Evolutionary conservation across 2,329 filamentous ascomycete species (phyloP), one percentile per base, ranked within the genome.

Genomic region (Epichloe gansuensis): DNA sequence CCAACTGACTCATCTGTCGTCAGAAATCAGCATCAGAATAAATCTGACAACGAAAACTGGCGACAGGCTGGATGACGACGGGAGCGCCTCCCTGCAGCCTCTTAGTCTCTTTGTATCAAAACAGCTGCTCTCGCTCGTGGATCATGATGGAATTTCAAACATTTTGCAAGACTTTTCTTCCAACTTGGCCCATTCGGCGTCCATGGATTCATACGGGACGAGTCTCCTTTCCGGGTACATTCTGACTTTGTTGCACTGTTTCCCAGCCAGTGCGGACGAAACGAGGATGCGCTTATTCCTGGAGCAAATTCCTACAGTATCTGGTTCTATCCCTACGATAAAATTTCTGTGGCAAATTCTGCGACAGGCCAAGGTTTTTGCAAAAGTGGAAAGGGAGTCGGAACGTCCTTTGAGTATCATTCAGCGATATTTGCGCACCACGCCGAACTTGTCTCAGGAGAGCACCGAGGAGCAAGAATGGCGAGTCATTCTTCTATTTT

Each of bases 201-300:
- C 47, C 6, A 60, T 64, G 41, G 61, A 65, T 11, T 60, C 64
- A n/a, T 60, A 64, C 21, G 63, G 62, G 5, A 63, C 87, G 2
- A 85, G 84, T 58, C 71, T 88, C 12, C 73, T 95, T 40, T 89
- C 91, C 12, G 88, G 85, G 31, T 97, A 95, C 63, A 88, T 89
- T 3, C 73, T 97, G 40, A 90, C 87, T 0, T 71, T 98, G 3
- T 72, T 97, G 4, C 81, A 87, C 53, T 90, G 89, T 59, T 97
- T 97, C 58, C 89, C 91, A 8, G 72, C 76, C 6, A 78, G 81
- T 54, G 84, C 83, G 3, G 90, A 96, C 61, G 89, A 96, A 54
- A 94, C 96, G 54, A 84, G 90, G 23, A 95, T 97, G 88, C 91
- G 89, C 71, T 73, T 97, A 1, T 97, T 93, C 62, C 75, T 93